These are phyloP conservation scores for Epicoccum nigrum DNA, from an alignment of 2,329 filamentous ascomycete species.

Conservation along the genomic window DNA sequence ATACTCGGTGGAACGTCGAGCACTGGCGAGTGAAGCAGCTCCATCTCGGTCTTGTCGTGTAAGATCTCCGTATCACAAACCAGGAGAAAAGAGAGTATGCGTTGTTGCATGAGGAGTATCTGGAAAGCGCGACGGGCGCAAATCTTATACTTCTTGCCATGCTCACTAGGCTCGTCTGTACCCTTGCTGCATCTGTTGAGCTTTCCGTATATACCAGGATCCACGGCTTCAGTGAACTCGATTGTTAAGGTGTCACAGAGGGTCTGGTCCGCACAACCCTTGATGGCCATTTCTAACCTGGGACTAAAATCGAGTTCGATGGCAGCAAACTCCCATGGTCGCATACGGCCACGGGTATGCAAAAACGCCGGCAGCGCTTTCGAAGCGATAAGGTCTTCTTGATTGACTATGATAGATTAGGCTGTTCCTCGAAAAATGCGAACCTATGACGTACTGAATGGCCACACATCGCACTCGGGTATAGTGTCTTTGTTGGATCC, in stretches of 20 bases:
- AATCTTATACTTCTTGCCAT: neutral
- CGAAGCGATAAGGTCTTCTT: constrained; percentile 12
- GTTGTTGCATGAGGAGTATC: constrained; percentile 1
- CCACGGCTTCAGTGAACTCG: constrained; percentile 2
- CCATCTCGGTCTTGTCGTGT: neutral
- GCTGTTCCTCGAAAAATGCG: neutral
- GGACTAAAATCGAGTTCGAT: constrained; percentile 7
- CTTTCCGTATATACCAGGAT: neutral
- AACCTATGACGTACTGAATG: neutral
- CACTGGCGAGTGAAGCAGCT: neutral
- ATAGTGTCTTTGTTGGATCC: neutral
- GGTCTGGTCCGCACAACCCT: neutral
- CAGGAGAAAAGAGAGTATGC: constrained; percentile 5
- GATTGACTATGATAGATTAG: neutral
- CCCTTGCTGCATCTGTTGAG: neutral
- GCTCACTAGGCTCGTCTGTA: neutral
- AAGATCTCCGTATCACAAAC: constrained; percentile 3
- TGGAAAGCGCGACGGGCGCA: constrained; percentile 1
- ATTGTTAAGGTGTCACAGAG: neutral
- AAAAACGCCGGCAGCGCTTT: constrained; percentile 4
- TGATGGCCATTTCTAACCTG: neutral
- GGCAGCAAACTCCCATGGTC: constrained; percentile 3
- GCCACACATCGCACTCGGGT: neutral
- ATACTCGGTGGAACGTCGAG: neutral
- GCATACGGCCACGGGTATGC: constrained; percentile 9